Conservation (phyloP, 192 early-diverging fungal genomes). For the Funneliformis geosporum region DNA sequence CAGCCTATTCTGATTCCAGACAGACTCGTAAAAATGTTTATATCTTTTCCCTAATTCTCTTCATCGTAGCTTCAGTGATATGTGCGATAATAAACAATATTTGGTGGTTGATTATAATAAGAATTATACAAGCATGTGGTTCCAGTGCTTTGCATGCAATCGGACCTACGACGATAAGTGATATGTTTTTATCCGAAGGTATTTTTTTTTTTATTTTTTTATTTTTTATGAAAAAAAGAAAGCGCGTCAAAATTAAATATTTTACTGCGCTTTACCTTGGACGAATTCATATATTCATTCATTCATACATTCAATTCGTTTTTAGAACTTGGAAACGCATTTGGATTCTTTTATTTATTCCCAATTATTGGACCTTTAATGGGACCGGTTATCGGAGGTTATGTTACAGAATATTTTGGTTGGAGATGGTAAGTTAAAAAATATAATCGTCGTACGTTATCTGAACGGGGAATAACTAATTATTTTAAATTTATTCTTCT, state of each 20-base stretch:
- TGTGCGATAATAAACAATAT: slow-evolving; percentile 40
- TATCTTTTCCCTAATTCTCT: slow-evolving; percentile 41
- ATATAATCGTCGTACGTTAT: too few relatives aligned
- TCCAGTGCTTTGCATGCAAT: slow-evolving; percentile 38
- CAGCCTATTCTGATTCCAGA: slow-evolving; percentile 41
- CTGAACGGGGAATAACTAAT: too few relatives aligned
- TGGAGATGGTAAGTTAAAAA: slow-evolving; percentile 22
- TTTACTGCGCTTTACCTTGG: not conserved
- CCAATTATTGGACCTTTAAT: slow-evolving; percentile 40
- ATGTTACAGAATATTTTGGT: slow-evolving; percentile 5
- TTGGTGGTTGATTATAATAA: slow-evolving; percentile 42
- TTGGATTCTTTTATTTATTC: slow-evolving; percentile 41
- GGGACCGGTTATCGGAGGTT: slow-evolving; percentile 44
- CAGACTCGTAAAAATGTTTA: slow-evolving; percentile 43
- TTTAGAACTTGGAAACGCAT: slow-evolving; percentile 47
- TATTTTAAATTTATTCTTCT: too few relatives aligned
- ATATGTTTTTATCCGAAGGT: slow-evolving; percentile 33
- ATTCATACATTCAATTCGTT: not conserved
- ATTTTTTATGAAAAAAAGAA: not conserved
- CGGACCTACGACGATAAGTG: slow-evolving; percentile 42
- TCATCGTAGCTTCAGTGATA: slow-evolving; percentile 40
- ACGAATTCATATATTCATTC: not conserved
- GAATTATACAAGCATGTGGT: slow-evolving; percentile 43
- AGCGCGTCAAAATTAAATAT: not conserved
- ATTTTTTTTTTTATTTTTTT: not conserved